Conservation (phyloP, 768 basidiomycete species). For the Mycena epipterygia region DNA sequence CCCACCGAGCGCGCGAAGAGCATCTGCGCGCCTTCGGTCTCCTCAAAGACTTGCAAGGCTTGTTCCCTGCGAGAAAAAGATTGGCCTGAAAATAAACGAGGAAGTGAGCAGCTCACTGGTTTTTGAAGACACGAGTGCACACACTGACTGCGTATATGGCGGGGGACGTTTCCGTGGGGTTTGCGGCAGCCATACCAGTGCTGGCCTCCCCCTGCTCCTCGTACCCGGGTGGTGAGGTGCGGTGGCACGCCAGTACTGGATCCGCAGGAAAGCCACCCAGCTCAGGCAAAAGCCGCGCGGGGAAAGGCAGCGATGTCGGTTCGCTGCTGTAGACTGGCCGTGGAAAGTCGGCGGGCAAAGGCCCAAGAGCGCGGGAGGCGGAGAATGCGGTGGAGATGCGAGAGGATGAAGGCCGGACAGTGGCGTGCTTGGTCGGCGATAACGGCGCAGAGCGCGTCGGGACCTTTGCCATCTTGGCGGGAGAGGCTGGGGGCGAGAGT, state of each 20-base stretch:
- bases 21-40: neutral
- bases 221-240: no score
- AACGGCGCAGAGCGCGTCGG: neutral
- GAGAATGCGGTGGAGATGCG: neutral
- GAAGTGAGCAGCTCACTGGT: no score
- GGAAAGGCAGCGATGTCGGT: neutral
- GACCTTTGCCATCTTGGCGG: no score
- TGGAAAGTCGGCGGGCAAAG: neutral
- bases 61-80: no score
- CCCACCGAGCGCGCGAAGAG: neutral
- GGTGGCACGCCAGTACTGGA: no score
- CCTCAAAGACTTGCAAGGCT: neutral
- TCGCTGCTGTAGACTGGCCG: neutral
- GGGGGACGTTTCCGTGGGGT: neutral
- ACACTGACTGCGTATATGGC: neutral
- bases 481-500: neutral
- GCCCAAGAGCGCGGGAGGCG: neutral
- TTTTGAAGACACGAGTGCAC: neutral
- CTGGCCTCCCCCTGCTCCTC: no score
- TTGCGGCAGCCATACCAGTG: no score
- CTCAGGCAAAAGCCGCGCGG: neutral
- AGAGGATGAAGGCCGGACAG: neutral
- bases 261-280: neutral
- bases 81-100: no score
- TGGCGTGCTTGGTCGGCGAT: neutral